A percentile compares a stretch with the other conserved stretches of the same genome.
phyloP scores from a whole-genome alignment of 2,329 filamentous ascomycete species.

The Clonostachys rhizophaga region DNA sequence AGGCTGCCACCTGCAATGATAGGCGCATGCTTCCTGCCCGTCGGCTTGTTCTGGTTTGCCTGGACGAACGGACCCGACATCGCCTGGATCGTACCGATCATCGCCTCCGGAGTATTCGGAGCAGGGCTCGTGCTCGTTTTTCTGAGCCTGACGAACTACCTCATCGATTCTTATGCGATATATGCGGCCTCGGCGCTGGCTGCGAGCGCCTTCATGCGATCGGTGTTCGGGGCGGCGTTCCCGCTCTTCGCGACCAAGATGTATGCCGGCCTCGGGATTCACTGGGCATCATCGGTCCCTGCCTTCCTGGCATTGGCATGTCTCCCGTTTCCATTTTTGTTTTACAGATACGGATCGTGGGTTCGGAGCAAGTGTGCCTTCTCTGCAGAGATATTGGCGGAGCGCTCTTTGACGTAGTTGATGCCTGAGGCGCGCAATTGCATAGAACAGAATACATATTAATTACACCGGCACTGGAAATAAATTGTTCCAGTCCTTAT shows the following conservation, averaged over 20 bases:
- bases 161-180: constrained; percentile 62
- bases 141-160: constrained; percentile 52
- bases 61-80: constrained; percentile 47
- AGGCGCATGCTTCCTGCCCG: constrained; percentile 45
- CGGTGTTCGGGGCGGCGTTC: constrained; percentile 62
- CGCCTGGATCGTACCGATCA: constrained; percentile 43
- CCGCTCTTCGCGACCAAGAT: constrained; percentile 57
- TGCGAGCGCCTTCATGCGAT: constrained; percentile 61
- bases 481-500: no score
- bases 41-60: constrained; percentile 56
- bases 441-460: no score
- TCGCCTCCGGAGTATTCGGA: constrained; percentile 35
- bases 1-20: constrained; percentile 49
- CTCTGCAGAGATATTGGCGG: constrained; percentile 29
- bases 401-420: no score
- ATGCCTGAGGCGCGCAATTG: no score
- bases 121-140: constrained; percentile 55
- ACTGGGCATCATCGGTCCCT: constrained; percentile 66
- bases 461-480: no score
- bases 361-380: constrained; percentile 52
- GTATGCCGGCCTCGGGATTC: constrained; percentile 52
- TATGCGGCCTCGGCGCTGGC: constrained; percentile 67
- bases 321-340: constrained; percentile 53
- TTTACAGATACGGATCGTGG: constrained; percentile 50
- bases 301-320: constrained; percentile 63